These are phyloP conservation scores for Syzygium grande DNA, from an alignment of 345 rosid species.

Conservation along the genomic window DNA sequence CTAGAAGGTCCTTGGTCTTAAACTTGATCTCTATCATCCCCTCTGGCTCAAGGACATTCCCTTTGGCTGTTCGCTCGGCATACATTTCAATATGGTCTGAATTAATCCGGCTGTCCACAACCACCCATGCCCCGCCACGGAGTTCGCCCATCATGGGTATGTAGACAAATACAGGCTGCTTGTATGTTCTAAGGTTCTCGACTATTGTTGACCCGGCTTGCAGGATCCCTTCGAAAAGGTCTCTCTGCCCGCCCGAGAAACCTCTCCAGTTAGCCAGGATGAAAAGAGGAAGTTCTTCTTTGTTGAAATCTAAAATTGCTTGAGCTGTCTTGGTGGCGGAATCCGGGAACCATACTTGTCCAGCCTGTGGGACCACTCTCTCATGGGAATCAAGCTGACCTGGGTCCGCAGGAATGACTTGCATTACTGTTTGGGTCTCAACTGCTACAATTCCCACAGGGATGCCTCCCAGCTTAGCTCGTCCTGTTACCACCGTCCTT, in stretches of 20 bases:
- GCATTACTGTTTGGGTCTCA: constrained; percentile 98
- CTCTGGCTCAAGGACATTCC: constrained; percentile 98
- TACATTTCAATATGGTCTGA: constrained; percentile 97
- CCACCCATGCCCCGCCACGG: constrained; percentile 99
- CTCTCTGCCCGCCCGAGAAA: constrained; percentile 99
- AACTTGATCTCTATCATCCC: constrained; percentile 96
- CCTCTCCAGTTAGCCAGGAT: constrained; percentile 99
- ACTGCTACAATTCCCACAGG: constrained; percentile 98
- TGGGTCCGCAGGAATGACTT: constrained; percentile 98
- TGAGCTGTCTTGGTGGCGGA: constrained; percentile 97
- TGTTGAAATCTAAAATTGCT: constrained; percentile 91
- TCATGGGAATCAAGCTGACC: constrained; percentile 99
- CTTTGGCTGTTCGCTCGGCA: constrained; percentile 89
- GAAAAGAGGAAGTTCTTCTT: constrained; percentile 91
- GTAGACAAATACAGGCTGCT: constrained; percentile 94
- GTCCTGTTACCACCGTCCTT: constrained; percentile 98
- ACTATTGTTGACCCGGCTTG: constrained; percentile 99
- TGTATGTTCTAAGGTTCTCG: constrained; percentile 94
- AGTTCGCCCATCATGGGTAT: constrained; percentile 99
- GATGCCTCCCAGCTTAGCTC: constrained; percentile 98
- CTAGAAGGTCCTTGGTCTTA: constrained; percentile 82
- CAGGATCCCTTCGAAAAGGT: constrained; percentile 97
- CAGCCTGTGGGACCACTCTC: constrained; percentile 98
- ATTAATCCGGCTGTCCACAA: constrained; percentile 90
- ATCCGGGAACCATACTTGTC: constrained; percentile 99